phyloP scores from a whole-genome alignment of 1,284 basidiomycete species.

The Cryptococcus sp. region DNA sequence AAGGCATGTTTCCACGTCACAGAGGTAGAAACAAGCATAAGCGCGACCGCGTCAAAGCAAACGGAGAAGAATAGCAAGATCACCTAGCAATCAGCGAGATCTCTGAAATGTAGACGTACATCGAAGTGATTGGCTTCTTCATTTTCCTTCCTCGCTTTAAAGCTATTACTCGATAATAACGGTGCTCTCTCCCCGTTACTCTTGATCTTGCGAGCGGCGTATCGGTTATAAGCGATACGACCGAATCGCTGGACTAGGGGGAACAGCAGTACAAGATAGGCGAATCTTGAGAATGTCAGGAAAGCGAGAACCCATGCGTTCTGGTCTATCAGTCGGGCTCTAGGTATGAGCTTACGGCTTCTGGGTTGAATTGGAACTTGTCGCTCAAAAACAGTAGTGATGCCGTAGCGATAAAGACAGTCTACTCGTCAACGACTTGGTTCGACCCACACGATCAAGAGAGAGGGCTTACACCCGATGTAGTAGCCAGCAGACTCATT shows the following conservation, averaged over 20 bases:
- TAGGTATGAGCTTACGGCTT: slow-evolving; percentile 17
- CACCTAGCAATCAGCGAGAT: slow-evolving; percentile 10
- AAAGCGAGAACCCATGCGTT: slow-evolving; percentile 39
- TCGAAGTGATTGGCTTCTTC: slow-evolving; percentile 37
- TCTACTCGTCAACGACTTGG: slow-evolving; percentile 19
- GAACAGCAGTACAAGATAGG: slow-evolving; percentile 32
- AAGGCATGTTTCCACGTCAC: slow-evolving; percentile 24
- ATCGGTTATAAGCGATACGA: slow-evolving; percentile 19
- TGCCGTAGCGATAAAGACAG: slow-evolving; percentile 35
- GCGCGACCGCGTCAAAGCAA: slow-evolving; percentile 20
- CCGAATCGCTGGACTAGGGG: slow-evolving; percentile 29
- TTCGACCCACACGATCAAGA: neutral
- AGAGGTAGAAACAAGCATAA: slow-evolving; percentile 26
- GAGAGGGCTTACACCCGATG: slow-evolving; percentile 19
- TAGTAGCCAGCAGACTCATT: slow-evolving; percentile 25
- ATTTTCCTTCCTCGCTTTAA: slow-evolving; percentile 8
- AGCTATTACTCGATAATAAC: slow-evolving; percentile 8
- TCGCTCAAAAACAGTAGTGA: slow-evolving; percentile 31
- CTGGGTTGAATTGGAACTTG: slow-evolving; percentile 33
- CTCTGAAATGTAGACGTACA: slow-evolving; percentile 14
- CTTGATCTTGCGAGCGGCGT: slow-evolving; percentile 10
- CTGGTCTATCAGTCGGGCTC: slow-evolving; percentile 5
- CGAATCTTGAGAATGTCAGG: slow-evolving; percentile 26
- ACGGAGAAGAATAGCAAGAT: slow-evolving; percentile 28
- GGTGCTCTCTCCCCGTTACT: slow-evolving; percentile 12